These are phyloP conservation scores for Garcia nutans DNA, from an alignment of 345 rosid genomes.

Conservation along the genomic window DNA sequence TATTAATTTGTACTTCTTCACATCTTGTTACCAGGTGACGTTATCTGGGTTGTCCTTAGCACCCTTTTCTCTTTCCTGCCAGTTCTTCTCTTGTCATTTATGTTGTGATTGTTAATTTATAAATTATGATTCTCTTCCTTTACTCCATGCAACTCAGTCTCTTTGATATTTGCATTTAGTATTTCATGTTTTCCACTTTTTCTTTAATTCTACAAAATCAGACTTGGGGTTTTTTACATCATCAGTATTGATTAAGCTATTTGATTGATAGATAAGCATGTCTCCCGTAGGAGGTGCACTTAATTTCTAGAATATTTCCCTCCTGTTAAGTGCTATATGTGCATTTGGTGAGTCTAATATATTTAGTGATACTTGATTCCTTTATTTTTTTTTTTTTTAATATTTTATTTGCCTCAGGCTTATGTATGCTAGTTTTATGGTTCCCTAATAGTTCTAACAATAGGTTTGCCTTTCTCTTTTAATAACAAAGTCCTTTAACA, in stretches of 20 bases:
- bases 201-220: background rate
- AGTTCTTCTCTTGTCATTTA: background rate
- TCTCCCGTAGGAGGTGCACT: background rate
- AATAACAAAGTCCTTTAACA: background rate
- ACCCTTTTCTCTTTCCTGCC: background rate
- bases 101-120: background rate
- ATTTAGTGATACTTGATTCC: background rate
- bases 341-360: background rate
- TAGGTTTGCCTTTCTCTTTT: conserved; percentile 7
- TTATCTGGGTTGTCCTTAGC: background rate
- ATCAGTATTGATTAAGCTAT: background rate
- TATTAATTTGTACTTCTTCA: background rate
- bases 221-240: background rate
- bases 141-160: background rate
- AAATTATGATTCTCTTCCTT: background rate
- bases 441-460: background rate
- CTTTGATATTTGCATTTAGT: background rate
- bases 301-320: background rate
- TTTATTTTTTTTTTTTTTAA: background rate
- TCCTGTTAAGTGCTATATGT: background rate
- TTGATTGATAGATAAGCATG: background rate
- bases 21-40: background rate
- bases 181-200: background rate
- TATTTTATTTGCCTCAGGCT: background rate
- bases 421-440: background rate